Conservation (phyloP, 2,329 filamentous ascomycete species). For the Aureobasidium pullulans region DNA sequence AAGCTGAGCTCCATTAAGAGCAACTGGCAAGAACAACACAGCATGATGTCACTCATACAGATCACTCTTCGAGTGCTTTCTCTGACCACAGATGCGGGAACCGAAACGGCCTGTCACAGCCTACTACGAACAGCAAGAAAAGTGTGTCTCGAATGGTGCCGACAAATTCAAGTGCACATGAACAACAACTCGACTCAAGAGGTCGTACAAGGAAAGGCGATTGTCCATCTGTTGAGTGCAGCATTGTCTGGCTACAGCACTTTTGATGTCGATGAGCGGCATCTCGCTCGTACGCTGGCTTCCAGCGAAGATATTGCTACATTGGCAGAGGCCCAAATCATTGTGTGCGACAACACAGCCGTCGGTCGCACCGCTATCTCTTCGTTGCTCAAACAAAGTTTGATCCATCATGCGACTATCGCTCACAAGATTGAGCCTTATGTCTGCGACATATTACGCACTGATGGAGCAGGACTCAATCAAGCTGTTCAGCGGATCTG, state of each 20-base stretch:
- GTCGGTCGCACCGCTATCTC: slow-evolving; percentile 32
- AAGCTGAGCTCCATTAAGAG: slow-evolving; percentile 40
- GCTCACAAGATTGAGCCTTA: slow-evolving; percentile 21
- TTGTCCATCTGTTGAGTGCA: slow-evolving; percentile 42
- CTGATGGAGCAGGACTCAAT: background rate
- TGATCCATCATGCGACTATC: slow-evolving; percentile 44
- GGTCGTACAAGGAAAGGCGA: slow-evolving; percentile 31
- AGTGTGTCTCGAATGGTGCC: slow-evolving; percentile 46
- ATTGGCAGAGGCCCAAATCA: slow-evolving; percentile 36
- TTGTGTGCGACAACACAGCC: slow-evolving; percentile 39
- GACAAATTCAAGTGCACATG: slow-evolving; percentile 40
- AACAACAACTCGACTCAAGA: slow-evolving; percentile 32
- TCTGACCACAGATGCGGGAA: slow-evolving; percentile 10
- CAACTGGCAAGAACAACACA: slow-evolving; percentile 53
- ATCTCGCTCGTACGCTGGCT: slow-evolving; percentile 17
- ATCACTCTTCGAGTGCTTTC: slow-evolving; percentile 28
- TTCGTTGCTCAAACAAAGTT: slow-evolving; percentile 28
- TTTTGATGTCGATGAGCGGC: slow-evolving; percentile 27
- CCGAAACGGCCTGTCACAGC: slow-evolving; percentile 3
- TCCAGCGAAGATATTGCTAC: slow-evolving; percentile 16
- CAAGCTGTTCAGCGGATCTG: background rate
- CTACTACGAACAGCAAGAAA: slow-evolving; percentile 35
- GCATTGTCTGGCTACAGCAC: slow-evolving; percentile 50
- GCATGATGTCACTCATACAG: slow-evolving; percentile 52
- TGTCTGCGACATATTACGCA: background rate